Evolutionary conservation across 495 filamentous ascomycete species (phyloP), one percentile per base, ranked within the genome.

Genomic region (Penicillium crystallinum): DNA sequence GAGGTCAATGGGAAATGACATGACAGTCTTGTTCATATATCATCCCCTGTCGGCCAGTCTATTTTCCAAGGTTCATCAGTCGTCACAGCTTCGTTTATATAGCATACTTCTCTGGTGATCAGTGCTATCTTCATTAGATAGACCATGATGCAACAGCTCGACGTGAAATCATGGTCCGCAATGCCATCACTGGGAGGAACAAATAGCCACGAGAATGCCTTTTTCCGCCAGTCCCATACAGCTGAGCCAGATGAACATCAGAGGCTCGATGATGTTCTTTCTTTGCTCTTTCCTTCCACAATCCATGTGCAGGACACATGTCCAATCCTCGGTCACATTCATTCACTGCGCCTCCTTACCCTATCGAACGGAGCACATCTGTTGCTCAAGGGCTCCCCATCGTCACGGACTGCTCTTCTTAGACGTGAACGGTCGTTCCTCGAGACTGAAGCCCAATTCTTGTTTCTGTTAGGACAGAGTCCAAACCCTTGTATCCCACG

Each of bases 361-460:
- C 75, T 85, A 27, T 77, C 80, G 0, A 81, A 84, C 49, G 77
- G 76, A 17, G 66, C 65, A 27, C 67, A 69, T 31, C 57, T 85
- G 22, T 56, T 85, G 2, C 59, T 86, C 7, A 81, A 82, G 58
- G 67, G 73, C 52, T 70, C 73, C 17, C 82, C 83, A n/a, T 67
- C 64, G 17, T 64, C 70, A 31, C 72, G 69, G 19, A 77, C 75
- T 2, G 71, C 75, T 8, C 67, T 85, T 4, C 69, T 87, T 3
- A 77, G 83, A 17, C 77, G 82, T 44, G 84, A 87, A 60, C 69
- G 77, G 22, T 65, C 67, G 10, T 60, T 74, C 33, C 71, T 87
- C 8, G 77, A 79, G 36, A 78, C 76, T 4, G 84, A 87, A 70
- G 79, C 81, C 17, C 65, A 59, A 14, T 68, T 72, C 39, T 68